Evolutionary conservation across 768 basidiomycete genomes (phyloP).

Genomic region (Leccinum arenicola): DNA sequence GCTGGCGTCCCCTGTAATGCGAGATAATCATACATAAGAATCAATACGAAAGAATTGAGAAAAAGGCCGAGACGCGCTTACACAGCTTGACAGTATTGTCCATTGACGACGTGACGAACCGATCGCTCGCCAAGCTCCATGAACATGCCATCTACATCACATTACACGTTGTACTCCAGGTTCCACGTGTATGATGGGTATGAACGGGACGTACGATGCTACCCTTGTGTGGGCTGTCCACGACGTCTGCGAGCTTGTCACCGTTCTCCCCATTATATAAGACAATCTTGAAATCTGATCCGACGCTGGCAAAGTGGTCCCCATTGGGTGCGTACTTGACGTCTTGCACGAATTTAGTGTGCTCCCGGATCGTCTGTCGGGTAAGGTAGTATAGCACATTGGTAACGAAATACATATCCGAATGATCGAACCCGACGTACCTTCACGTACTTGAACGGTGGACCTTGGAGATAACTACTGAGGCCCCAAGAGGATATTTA

Average conservation of each 20-base stretch:
- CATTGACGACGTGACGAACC: conserved; percentile 77
- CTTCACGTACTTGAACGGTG: conserved; percentile 89
- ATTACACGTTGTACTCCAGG: not conserved
- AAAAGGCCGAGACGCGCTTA: conserved; percentile 24
- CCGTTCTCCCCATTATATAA: conserved; percentile 90
- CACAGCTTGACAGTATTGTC: conserved; percentile 89
- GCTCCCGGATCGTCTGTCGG: conserved; percentile 75
- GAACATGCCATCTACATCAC: conserved; percentile 58
- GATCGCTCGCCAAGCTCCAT: conserved; percentile 79
- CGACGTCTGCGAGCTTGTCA: conserved; percentile 68
- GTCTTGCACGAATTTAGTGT: conserved; percentile 92
- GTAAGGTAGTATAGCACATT: not conserved
- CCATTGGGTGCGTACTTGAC: conserved; percentile 82
- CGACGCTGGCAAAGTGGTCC: conserved; percentile 81
- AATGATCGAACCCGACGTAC: conserved; percentile 30
- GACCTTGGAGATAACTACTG: conserved; percentile 40
- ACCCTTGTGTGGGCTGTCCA: conserved; percentile 68
- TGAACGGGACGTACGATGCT: conserved; percentile 55
- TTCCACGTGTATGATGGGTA: not conserved
- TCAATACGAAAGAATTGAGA: not conserved
- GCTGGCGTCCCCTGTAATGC: conserved; percentile 71
- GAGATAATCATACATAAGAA: not conserved
- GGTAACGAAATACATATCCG: not conserved
- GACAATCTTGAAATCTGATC: conserved; percentile 84
- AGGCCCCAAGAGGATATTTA: not conserved